Base-by-base conservation (phyloP, 2,329 filamentous ascomycete species). In the Ophiocordyceps camponoti-floridani region DNA sequence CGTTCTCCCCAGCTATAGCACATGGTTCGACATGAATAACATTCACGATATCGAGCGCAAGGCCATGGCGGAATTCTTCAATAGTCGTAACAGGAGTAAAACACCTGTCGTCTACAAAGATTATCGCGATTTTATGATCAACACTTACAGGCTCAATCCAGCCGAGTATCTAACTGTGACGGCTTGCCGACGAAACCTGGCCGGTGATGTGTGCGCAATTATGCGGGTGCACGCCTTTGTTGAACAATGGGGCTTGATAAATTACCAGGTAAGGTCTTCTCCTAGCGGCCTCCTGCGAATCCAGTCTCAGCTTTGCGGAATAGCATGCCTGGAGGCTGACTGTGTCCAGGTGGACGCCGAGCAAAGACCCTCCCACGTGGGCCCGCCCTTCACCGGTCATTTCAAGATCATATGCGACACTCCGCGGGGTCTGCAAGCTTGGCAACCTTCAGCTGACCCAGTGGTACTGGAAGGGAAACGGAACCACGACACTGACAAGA, bases 111-210 rank as follows among this genome's bases (percentile, higher is more conserved):
- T 96, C 19, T 98, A 98, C 70, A 96, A 96, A 65, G 91, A 98
- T 59, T 98, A 98, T 64, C 82, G 91, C 53, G 91, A 98, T 59
- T 98, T 98, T 59, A 98, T 98, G 91, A 87, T 98, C 67, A 98
- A 98, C 67, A 96, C 91, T 13, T 98, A 98, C 64, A 82, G 91
- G 35, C 69, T 98, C 46, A 98, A 96, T 59, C 91, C 91, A 5
- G 75, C 87, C 45, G 91, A 98, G 62, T 98, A 98, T 58, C 72
- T 98, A 45, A 98, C 91, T 5, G 89, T 98, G 45, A 98, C 91
- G 11, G 91, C 91, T 43, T 98, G 91, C 60, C 76, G 91, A 50
- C 77, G 91, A 52, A 98, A 98, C 61, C 66, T 98, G 57, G 91
- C 91, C 19, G 91, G 91, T 51, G 91, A 98, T 63, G 91, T 98